Conservation (phyloP, 495 filamentous ascomycete genomes). For the Extremus antarcticus region DNA sequence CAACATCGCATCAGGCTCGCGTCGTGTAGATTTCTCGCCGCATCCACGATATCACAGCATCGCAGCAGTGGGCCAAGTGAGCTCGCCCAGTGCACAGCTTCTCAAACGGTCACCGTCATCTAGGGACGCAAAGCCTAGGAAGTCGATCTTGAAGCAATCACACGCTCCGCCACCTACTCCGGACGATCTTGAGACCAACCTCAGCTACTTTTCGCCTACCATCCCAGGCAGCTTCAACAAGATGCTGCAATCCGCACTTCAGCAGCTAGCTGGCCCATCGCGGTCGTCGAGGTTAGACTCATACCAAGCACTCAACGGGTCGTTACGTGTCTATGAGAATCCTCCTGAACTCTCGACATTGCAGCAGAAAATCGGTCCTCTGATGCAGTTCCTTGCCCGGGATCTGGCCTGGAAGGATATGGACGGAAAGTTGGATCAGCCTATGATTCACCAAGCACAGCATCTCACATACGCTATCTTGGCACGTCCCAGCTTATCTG, state of each 20-base stretch:
- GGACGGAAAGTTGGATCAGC: constrained; percentile 32
- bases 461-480: constrained; percentile 64
- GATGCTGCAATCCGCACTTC: constrained; percentile 75
- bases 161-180: constrained; percentile 19
- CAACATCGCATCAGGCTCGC: constrained; percentile 29
- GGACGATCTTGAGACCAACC: constrained; percentile 20
- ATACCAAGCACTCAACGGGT: constrained; percentile 67
- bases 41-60: constrained; percentile 58
- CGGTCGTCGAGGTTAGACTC: constrained; percentile 66
- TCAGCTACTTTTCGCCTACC: constrained; percentile 25
- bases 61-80: constrained; percentile 39
- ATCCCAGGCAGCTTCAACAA: constrained; percentile 41
- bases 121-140: constrained; percentile 55
- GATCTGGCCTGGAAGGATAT: constrained; percentile 38
- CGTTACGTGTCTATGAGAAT: constrained; percentile 59
- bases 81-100: constrained; percentile 36
- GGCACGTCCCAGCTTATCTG: constrained; percentile 52
- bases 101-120: constrained; percentile 44
- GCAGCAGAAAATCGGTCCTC: constrained; percentile 57
- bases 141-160: constrained; percentile 74
- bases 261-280: constrained; percentile 63
- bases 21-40: constrained; percentile 49
- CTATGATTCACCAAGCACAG: constrained; percentile 62
- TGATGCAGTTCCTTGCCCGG: constrained; percentile 68
- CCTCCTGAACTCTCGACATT: constrained; percentile 63